These are phyloP conservation scores for Exophiala phaeomuriformis DNA, from an alignment of 2,329 filamentous ascomycete genomes.

Conservation along the genomic window DNA sequence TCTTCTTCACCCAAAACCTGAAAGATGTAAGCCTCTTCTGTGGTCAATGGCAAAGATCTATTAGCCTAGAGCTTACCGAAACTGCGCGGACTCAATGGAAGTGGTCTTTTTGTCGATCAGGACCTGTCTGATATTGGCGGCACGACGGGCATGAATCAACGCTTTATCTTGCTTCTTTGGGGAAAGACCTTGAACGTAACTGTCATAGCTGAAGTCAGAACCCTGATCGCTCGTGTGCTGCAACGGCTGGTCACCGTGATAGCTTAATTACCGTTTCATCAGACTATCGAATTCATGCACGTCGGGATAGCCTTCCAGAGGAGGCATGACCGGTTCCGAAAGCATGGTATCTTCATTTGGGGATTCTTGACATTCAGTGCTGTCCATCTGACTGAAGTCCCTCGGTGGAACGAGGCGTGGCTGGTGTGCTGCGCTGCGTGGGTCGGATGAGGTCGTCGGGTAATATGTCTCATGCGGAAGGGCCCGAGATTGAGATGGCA, in stretches of 20 bases:
- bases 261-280: conserved; percentile 36
- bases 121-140: conserved; percentile 42
- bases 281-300: conserved; percentile 42
- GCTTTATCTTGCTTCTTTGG: conserved; percentile 48
- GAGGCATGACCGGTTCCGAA: conserved; percentile 40
- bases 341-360: conserved; percentile 38
- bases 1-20: conserved; percentile 49
- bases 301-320: conserved; percentile 40
- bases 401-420: conserved; percentile 31
- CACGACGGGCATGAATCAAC: conserved; percentile 43
- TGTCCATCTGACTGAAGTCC: conserved; percentile 33
- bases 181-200: conserved; percentile 45
- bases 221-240: neutral
- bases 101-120: conserved; percentile 46
- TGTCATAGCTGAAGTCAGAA: conserved; percentile 20
- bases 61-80: conserved; percentile 33
- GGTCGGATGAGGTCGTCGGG: conserved; percentile 26
- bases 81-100: conserved; percentile 45
- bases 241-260: neutral
- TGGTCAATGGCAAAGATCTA: neutral
- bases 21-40: conserved; percentile 7
- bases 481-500: conserved; percentile 30
- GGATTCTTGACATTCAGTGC: conserved; percentile 41
- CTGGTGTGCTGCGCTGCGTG: conserved; percentile 32
- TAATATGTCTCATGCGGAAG: conserved; percentile 29